These are phyloP conservation scores for Mycena filopes DNA, from an alignment of 768 basidiomycete genomes.

Conservation along the genomic window DNA sequence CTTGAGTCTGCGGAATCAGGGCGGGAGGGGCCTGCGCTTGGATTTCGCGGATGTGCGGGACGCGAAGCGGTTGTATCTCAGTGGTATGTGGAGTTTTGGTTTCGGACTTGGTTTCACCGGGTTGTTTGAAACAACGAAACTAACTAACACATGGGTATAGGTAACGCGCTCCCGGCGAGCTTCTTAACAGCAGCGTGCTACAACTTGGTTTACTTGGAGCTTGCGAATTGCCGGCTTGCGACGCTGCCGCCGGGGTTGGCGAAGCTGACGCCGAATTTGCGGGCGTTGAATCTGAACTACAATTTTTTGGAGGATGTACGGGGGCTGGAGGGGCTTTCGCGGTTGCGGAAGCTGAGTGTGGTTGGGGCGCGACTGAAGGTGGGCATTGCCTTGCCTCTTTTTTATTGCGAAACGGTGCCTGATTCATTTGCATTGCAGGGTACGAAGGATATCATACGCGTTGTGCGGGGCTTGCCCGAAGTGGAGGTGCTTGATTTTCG, in stretches of 20 bases:
- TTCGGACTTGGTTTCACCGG: too few relatives aligned
- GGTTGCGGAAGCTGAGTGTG: conserved; percentile 86
- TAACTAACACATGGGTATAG: conserved; percentile 50
- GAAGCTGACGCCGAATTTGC: conserved; percentile 81
- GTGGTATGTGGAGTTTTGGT: too few relatives aligned
- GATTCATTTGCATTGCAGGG: conserved; percentile 41
- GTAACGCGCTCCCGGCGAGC: conserved; percentile 71
- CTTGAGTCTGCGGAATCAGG: conserved; percentile 91
- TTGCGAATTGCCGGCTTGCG: conserved; percentile 86
- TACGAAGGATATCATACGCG: conserved; percentile 77
- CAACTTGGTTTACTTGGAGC: conserved; percentile 91
- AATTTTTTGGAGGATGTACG: conserved; percentile 88
- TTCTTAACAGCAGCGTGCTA: conserved; percentile 84
- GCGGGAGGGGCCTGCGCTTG: conserved; percentile 78
- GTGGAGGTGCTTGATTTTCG: conserved; percentile 93
- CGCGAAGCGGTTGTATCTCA: conserved; percentile 94
- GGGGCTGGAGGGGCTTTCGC: conserved; percentile 73
- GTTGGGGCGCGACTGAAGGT: conserved; percentile 83
- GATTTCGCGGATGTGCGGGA: conserved; percentile 80
- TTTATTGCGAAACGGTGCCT: not conserved
- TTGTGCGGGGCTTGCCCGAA: conserved; percentile 77
- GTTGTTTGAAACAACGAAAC: too few relatives aligned
- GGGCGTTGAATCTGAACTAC: conserved; percentile 95
- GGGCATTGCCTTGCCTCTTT: not conserved
- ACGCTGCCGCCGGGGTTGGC: conserved; percentile 76